Base-by-base conservation (phyloP, 805 yeast species). In the Kodamaea hsintzibuensis region DNA sequence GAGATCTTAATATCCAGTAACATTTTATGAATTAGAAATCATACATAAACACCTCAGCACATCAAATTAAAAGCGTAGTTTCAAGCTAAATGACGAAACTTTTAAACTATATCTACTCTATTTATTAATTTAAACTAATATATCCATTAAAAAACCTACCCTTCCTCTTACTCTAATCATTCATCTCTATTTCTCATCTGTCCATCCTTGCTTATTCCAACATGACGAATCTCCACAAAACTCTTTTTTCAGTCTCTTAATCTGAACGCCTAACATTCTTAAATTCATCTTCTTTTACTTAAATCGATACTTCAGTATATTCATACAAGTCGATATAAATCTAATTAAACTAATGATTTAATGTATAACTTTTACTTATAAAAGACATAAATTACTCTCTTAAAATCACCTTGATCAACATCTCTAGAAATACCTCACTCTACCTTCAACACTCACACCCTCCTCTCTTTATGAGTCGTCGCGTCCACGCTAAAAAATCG, bases 401-500 rank as follows among this genome's bases (percentile, higher is more conserved):
- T 9, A 2, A 30, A 30, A 8, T 30, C 35, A 3, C 25, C 6
- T n/a, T n/a, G n/a, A n/a, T n/a, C n/a, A n/a, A n/a, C 25, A 22
- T 6, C 3, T 22, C 25, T 22, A 22, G 6, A 3, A 4, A 22
- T 22, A 22, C 25, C 25, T 22, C 25, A 22, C 25, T 6, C n/a
- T n/a, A n/a, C n/a, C n/a, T 27, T 9, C 33, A 27, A 27, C 33
- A 27, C 33, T 27, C 33, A 27, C 33, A 6, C 9, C 33, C 9
- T 9, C 33, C 33, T 9, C 9, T 9, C 33, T 9, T 9, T 30
- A 8, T 30, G 13, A 30, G 35, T 30, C 35, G 35, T 30, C 35
- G 35, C 35, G 35, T 30, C 35, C 22, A 39, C 53, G 40, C 47
- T 16, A 40, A 40, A 40, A 40, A 40, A 40, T 40, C 44, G 44